phyloP scores from a whole-genome alignment of 805 yeast species.

The Suhomyces canberraensis region DNA sequence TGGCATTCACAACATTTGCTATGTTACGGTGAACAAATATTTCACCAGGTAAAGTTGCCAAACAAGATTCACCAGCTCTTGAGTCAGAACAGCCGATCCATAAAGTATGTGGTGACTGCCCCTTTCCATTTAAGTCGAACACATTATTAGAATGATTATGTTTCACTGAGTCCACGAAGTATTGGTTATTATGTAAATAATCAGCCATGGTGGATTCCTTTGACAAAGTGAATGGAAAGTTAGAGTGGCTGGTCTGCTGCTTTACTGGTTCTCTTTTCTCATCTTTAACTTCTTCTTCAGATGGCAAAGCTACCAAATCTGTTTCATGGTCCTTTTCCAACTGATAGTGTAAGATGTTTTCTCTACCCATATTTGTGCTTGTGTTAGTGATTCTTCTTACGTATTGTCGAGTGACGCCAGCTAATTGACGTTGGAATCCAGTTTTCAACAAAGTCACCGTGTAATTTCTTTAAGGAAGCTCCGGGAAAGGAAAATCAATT shows the following conservation, averaged over 20 bases:
- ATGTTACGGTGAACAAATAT: slow-evolving; percentile 85
- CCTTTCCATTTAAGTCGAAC: slow-evolving; percentile 64
- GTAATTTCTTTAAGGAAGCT: neutral
- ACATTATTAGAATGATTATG: slow-evolving; percentile 50
- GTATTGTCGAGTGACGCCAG: neutral
- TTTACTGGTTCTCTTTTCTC: slow-evolving; percentile 2
- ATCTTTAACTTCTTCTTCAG: neutral
- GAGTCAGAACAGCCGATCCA: slow-evolving; percentile 97
- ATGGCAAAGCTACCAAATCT: slow-evolving; percentile 18
- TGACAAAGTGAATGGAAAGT: slow-evolving; percentile 45
- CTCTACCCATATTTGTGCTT: slow-evolving; percentile 34
- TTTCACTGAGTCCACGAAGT: slow-evolving; percentile 45
- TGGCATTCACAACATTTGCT: slow-evolving; percentile 70
- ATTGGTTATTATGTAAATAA: slow-evolving; percentile 45
- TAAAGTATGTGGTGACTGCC: slow-evolving; percentile 88
- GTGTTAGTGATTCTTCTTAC: slow-evolving; percentile 2
- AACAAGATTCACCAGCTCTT: slow-evolving; percentile 75
- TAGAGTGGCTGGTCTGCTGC: slow-evolving; percentile 9
- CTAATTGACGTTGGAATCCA: slow-evolving; percentile 1
- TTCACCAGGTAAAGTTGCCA: slow-evolving; percentile 85
- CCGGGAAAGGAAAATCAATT: neutral
- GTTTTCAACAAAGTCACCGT: slow-evolving; percentile 4
- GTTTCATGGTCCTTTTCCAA: slow-evolving; percentile 39
- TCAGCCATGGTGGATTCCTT: slow-evolving; percentile 49
- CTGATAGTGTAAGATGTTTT: slow-evolving; percentile 38